These are phyloP conservation scores for Chrysosporium keratinophilum DNA, from an alignment of 2,329 filamentous ascomycete species.

Conservation along the genomic window DNA sequence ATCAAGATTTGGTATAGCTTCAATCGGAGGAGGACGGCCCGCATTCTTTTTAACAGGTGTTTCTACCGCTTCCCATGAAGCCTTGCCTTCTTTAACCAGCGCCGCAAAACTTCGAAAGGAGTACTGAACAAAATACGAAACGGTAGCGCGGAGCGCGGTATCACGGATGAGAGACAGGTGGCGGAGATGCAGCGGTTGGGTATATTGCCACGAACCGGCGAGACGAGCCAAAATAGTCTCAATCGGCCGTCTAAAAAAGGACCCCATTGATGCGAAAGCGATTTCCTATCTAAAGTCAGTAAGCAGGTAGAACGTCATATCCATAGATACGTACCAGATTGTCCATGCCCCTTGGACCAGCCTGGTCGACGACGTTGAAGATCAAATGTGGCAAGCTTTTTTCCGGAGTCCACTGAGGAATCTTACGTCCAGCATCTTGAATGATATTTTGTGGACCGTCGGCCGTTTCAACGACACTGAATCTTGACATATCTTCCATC, in stretches of 20 bases:
- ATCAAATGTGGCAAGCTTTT: slow-evolving; percentile 43
- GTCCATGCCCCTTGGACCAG: slow-evolving; percentile 42
- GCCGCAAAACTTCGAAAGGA: slow-evolving; percentile 44
- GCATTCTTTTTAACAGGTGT: slow-evolving; percentile 24
- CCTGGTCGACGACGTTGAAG: slow-evolving; percentile 39
- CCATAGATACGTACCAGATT: slow-evolving; percentile 31
- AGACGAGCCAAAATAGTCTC: slow-evolving; percentile 45
- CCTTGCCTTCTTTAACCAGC: slow-evolving; percentile 42
- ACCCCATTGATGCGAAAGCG: slow-evolving; percentile 37
- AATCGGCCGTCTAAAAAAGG: slow-evolving; percentile 45
- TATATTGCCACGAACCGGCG: slow-evolving; percentile 46
- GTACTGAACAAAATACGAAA: slow-evolving; percentile 46
- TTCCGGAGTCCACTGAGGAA: slow-evolving; percentile 48
- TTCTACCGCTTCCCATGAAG: slow-evolving; percentile 46
- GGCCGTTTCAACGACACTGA: not conserved
- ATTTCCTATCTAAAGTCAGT: slow-evolving; percentile 27
- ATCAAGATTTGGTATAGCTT: slow-evolving; percentile 32
- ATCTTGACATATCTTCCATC: slow-evolving; percentile 15
- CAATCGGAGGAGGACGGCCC: slow-evolving; percentile 22
- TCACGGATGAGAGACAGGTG: slow-evolving; percentile 49
- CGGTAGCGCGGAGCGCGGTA: slow-evolving; percentile 39
- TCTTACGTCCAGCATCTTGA: slow-evolving; percentile 27
- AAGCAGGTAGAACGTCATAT: slow-evolving; percentile 1
- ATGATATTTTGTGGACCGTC: not conserved
- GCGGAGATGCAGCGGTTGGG: slow-evolving; percentile 49